Evolutionary conservation across 2,329 filamentous ascomycete genomes (phyloP), one percentile per base, ranked within the genome.

Genomic region (Helicocarpus griseus): DNA sequence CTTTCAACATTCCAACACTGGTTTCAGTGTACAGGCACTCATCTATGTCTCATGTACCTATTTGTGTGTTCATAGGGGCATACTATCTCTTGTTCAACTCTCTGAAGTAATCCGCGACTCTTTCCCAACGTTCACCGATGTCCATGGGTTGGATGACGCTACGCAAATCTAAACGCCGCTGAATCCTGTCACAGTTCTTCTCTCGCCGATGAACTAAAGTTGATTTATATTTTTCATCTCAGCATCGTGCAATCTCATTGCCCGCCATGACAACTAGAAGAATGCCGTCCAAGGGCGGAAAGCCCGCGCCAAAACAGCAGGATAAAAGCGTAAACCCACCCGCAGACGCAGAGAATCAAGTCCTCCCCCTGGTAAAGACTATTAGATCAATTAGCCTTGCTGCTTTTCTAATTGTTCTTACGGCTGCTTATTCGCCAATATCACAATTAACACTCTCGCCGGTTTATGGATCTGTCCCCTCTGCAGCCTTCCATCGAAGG

Each of bases 381-480:
- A 60, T 52, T 52, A 52, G 58, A 60, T 50, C 54, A 63, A 44
- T 61, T 51, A 36, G 57, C 54, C 46, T 64, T 61, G 61, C 56
- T n/a, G 56, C 65, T 28, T 61, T 64, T 26, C 55, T 73, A 49
- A 58, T 72, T 33, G 54, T 67, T 21, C 62, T 74, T 21, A 62
- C 66, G 17, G 70, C 69, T 1, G 61, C 65, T 31, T 73, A 66
- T 54, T 71, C 72, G 4, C 65, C 66, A 29, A 58, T 73, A 22
- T 73, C 71, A 31, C 81, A 88, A 63, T 75, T 89, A 56, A 83
- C 80, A 36, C 75, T 97, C 31, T 87, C 89, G 19, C 93, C 93
- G 1, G 86, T 94, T 9, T 97, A 94, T 68, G 93, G 93, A 49
- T 82, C 84, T 14, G 87, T 95, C 35, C 87, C 91, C 1, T 76